Base-by-base conservation (phyloP, 495 filamentous ascomycete genomes). In the Xylaria acuta region DNA sequence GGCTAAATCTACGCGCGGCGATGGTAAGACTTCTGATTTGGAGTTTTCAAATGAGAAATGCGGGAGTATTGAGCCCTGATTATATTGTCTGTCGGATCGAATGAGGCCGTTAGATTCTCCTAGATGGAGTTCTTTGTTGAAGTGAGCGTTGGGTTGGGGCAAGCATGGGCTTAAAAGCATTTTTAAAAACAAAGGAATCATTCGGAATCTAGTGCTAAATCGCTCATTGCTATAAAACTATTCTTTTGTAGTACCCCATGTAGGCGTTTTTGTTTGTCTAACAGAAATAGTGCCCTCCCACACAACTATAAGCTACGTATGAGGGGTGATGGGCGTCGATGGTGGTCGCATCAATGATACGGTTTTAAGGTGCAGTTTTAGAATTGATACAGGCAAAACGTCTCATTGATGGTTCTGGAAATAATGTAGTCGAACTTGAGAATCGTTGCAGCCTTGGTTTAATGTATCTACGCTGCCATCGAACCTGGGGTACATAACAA, bases 81-180 rank as follows among this genome's bases (percentile, higher is more conserved):
- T 64, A 64, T 64, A 64, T 64, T 16, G 22, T 64, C 60, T 43
- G 12, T 1, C 5, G 60, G n/a, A 30, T 41, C 20, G n/a, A 60
- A 36, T 11, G 20, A 60, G 3, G 53, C 1, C 20, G 9, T 36
- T 60, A 14, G 18, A 11, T 38, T 41, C 1, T 1, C 20, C 22
- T 64, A 25, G 5, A 64, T 16, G 20, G 25, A 27, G 20, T 64
- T 30, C 38, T 64, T 64, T 64, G 60, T 64, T 43, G 20, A 38
- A 12, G 0, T 11, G 20, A 60, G 58, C 32, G 20, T 38, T 14
- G 30, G 16, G 20, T 60, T 6, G 8, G 18, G 32, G 30, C 20
- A n/a, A 36, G 9, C 8, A 40, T 22, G 18, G 12, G 3, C 9
- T 60, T n/a, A 40, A 60, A 38, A 22, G 34, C 2, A 20, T 36